Evolutionary conservation across 495 filamentous ascomycete genomes (phyloP).

Genomic region (Viridothelium virens): DNA sequence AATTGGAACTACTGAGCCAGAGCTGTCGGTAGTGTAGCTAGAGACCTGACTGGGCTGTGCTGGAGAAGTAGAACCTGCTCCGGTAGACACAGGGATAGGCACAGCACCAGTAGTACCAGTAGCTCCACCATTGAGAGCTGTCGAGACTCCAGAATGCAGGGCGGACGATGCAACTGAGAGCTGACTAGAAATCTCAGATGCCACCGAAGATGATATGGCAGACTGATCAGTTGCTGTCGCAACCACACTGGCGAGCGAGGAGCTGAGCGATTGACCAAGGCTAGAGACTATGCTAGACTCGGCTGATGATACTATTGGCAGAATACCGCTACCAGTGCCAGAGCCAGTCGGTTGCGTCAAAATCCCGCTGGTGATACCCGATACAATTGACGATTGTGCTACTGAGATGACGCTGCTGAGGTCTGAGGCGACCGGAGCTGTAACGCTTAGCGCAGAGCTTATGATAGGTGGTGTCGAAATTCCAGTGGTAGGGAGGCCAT

Average conservation of each 20-base stretch:
- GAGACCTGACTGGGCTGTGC: not conserved
- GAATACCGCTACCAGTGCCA: slow-evolving; percentile 3
- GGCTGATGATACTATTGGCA: slow-evolving; percentile 12
- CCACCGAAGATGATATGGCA: slow-evolving; percentile 16
- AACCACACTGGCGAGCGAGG: slow-evolving; percentile 19
- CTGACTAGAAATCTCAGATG: slow-evolving; percentile 19
- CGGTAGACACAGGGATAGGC: not conserved
- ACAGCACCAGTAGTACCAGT: not conserved
- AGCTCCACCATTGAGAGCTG: slow-evolving; percentile 9
- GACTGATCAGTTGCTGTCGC: slow-evolving; percentile 24
- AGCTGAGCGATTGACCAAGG: slow-evolving; percentile 19
- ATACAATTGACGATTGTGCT: slow-evolving; percentile 4
- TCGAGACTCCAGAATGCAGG: slow-evolving; percentile 17
- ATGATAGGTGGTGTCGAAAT: not conserved
- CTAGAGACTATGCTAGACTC: slow-evolving; percentile 19
- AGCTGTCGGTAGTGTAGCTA: not conserved
- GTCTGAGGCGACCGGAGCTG: not conserved
- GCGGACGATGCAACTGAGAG: slow-evolving; percentile 19
- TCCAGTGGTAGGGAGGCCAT: not conserved
- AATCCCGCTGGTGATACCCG: slow-evolving; percentile 1
- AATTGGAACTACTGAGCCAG: slow-evolving; percentile 8
- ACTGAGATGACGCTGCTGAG: slow-evolving; percentile 12
- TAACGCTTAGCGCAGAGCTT: not conserved
- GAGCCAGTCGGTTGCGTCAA: slow-evolving; percentile 11
- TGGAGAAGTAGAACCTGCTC: not conserved